Evolutionary conservation across 768 basidiomycete genomes (phyloP), one percentile per base, ranked within the genome.

Genomic region (Leccinum ochraceum): DNA sequence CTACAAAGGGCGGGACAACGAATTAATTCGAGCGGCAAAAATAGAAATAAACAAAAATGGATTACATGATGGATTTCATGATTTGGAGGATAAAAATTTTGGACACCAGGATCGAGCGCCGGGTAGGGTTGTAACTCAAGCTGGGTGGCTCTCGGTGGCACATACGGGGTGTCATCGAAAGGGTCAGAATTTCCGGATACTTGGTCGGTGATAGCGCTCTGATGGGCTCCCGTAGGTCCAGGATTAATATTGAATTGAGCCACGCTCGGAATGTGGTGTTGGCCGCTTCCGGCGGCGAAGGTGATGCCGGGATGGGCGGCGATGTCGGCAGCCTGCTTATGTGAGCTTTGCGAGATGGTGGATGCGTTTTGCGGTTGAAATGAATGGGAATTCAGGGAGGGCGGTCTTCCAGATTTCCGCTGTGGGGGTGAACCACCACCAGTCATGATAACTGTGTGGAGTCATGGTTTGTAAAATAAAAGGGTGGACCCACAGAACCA

Each of bases 401-500:
- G 20, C 14, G 63, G 26, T 54, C 56, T 37, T 24, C 57, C 66
- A 55, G 63, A 52, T 37, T 53, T 58, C 67, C 64, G 60, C 28
- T 58, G 62, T 4, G 64, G 30, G 34, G 60, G 60, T 16, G 67
- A 60, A 52, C 66, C 69, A 59, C 70, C 69, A 56, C 70, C 61
- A 42, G 62, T n/a, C 70, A 74, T 74, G 61, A 53, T 32, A 20
- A 49, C 70, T 68, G 61, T 48, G 63, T 59, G 54, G 65, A 64
- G 63, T 64, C 61, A 74, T 69, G 57, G 69, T 72, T 44, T 57
- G 55, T 48, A 49, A 70, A 72, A 74, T 69, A 67, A 67, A 56
- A 36, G 57, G 9, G 58, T 63, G 73, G 73, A 74, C 73, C 73
- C 73, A 74, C 73, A 74, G 44, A 50, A 49, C 73, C 73, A 74